Evolutionary conservation across 2,329 filamentous ascomycete species (phyloP).

Genomic region (Pyrenophora seminiperda): DNA sequence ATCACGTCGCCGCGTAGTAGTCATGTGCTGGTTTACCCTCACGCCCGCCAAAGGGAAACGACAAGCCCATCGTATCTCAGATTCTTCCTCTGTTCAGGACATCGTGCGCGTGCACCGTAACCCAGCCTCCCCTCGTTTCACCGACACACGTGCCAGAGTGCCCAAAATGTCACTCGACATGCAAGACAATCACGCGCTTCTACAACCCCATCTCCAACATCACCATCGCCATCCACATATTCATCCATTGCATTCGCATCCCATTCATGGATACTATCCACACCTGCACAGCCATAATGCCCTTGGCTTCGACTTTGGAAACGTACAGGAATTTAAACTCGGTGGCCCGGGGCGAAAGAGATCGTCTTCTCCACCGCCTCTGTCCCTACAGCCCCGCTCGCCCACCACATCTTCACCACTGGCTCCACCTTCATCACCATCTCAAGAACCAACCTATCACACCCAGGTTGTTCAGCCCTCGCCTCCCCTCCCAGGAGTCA

Average conservation of each 20-base stretch:
- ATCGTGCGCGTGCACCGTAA: constrained; percentile 36
- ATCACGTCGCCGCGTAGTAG: constrained; percentile 11
- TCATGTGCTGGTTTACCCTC: constrained; percentile 44
- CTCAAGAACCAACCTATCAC: constrained; percentile 34
- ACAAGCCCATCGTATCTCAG: constrained; percentile 22
- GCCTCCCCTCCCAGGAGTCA: constrained; percentile 20
- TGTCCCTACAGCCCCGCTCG: constrained; percentile 11
- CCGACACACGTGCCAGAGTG: constrained; percentile 29
- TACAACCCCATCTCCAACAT: constrained; percentile 25
- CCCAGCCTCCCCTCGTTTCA: constrained; percentile 26
- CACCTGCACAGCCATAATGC: background rate
- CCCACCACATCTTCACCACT: constrained; percentile 1
- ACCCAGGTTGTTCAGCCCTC: constrained; percentile 35
- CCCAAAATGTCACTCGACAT: constrained; percentile 24
- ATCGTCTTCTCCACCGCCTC: constrained; percentile 23
- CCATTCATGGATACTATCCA: constrained; percentile 22
- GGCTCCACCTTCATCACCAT: constrained; percentile 11
- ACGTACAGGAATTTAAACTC: constrained; percentile 13
- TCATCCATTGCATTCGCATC: constrained; percentile 37
- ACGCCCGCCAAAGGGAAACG: constrained; percentile 30
- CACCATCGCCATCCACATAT: constrained; percentile 25
- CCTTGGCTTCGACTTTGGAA: background rate
- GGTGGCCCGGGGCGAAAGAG: constrained; percentile 31
- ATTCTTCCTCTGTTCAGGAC: constrained; percentile 34
- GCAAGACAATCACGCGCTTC: constrained; percentile 27